Evolutionary conservation across 2,329 filamentous ascomycete genomes (phyloP).

Genomic region (Aspergillus puulaauensis): DNA sequence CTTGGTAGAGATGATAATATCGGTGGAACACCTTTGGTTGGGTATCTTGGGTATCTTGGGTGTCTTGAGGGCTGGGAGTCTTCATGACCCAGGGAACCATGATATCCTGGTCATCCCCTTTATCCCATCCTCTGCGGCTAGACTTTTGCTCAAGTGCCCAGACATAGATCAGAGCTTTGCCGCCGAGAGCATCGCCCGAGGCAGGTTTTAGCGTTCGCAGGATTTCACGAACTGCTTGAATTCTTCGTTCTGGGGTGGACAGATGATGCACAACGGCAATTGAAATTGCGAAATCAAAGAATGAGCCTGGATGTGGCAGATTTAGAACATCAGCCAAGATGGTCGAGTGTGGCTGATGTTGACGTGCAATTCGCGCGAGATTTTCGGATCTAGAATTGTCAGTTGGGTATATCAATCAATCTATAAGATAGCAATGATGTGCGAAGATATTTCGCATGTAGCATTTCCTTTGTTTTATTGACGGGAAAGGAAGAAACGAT

Average conservation of each 20-base stretch:
- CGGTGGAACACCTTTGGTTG: constrained; percentile 63
- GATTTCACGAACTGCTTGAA: constrained; percentile 70
- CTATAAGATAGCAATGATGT: background rate
- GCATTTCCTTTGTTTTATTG: constrained; percentile 1
- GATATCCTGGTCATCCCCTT: constrained; percentile 79
- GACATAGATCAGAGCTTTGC: constrained; percentile 79
- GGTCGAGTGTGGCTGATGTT: constrained; percentile 63
- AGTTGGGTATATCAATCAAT: constrained; percentile 3
- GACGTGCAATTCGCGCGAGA: constrained; percentile 57
- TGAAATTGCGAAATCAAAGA: constrained; percentile 85
- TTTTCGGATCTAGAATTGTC: constrained; percentile 53
- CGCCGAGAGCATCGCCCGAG: constrained; percentile 40
- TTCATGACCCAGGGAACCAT: constrained; percentile 92
- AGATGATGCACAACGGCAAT: constrained; percentile 95
- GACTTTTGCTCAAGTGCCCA: constrained; percentile 92
- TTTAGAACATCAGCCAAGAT: constrained; percentile 78
- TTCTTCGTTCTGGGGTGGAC: constrained; percentile 70
- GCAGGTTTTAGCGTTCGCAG: constrained; percentile 60
- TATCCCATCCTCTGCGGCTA: constrained; percentile 86
- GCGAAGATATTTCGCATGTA: background rate
- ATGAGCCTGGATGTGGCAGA: constrained; percentile 69
- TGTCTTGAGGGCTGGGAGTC: constrained; percentile 46
- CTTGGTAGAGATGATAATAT: constrained; percentile 90
- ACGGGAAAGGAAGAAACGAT: constrained; percentile 15
- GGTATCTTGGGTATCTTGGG: constrained; percentile 1